phyloP scores from a whole-genome alignment of 192 early-diverging fungal species.

The Gigaspora rosea region DNA sequence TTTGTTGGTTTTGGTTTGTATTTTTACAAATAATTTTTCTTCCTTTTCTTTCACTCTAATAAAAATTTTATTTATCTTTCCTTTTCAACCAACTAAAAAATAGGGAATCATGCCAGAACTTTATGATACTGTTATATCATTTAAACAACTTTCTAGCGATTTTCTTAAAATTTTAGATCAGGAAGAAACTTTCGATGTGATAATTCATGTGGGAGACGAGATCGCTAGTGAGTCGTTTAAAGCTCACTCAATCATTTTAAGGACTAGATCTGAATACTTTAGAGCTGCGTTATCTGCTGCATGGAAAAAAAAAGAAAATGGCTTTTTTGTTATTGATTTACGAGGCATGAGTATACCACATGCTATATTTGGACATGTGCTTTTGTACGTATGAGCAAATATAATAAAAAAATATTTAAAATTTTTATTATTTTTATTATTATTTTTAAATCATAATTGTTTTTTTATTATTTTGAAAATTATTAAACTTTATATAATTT shows the following conservation, averaged over 20 bases:
- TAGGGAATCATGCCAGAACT: conserved; percentile 4
- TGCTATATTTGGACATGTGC: not conserved
- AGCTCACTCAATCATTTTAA: conserved; percentile 27
- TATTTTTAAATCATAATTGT: not conserved
- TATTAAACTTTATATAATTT: not conserved
- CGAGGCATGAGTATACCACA: conserved; percentile 2
- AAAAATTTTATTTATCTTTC: no score
- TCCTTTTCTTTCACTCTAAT: no score
- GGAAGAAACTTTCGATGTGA: conserved; percentile 19
- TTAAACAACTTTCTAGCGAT: conserved; percentile 9
- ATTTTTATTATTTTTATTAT: not conserved
- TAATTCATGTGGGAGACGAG: conserved; percentile 13
- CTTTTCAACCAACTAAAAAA: no score
- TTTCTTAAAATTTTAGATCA: conserved; percentile 15
- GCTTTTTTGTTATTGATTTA: conserved; percentile 13
- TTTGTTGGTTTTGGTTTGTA: no score
- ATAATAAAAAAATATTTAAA: no score
- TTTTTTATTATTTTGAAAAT: not conserved
- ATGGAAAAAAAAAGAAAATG: conserved; percentile 25
- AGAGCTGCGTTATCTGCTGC: conserved; percentile 10
- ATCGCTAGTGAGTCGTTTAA: not conserved
- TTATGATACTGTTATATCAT: conserved; percentile 11
- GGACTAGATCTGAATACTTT: conserved; percentile 23
- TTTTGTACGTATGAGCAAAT: not conserved
- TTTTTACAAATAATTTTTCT: no score